A percentile compares a stretch with the other conserved stretches of the same genome.
phyloP scores from a whole-genome alignment of 768 basidiomycete species.

The Kockovaella imperatae region DNA sequence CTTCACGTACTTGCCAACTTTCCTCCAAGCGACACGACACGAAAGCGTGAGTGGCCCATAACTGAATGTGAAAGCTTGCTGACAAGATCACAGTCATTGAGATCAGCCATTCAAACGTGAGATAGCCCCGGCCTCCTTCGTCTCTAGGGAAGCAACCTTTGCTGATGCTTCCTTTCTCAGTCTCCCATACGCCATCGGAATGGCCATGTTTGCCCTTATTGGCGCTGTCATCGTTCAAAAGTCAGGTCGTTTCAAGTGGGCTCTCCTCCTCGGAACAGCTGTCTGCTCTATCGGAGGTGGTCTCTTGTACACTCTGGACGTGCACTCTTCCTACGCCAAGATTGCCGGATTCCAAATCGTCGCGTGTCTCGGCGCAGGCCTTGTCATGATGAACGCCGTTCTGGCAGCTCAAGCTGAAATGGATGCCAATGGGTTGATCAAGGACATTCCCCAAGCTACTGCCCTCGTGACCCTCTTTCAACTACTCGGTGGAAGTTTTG shows the following conservation, averaged over 20 bases:
- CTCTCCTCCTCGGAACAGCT: slow-evolving; percentile 38
- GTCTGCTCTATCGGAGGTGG: slow-evolving; percentile 45
- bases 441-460: slow-evolving; percentile 9
- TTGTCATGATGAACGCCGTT: slow-evolving; percentile 37
- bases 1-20: slow-evolving; percentile 8
- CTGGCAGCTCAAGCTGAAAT: slow-evolving; percentile 35
- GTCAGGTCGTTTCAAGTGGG: slow-evolving; percentile 9
- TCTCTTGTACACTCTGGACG: slow-evolving; percentile 45
- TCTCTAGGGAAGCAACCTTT: too few relatives aligned
- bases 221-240: slow-evolving; percentile 7
- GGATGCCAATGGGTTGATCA: neutral
- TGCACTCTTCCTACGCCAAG: slow-evolving; percentile 32
- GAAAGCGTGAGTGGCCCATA: slow-evolving; percentile 1
- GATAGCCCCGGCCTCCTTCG: neutral
- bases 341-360: slow-evolving; percentile 48
- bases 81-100: slow-evolving; percentile 1
- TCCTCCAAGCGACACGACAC: slow-evolving; percentile 8
- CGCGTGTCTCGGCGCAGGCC: slow-evolving; percentile 45
- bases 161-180: neutral
- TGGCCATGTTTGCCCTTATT: slow-evolving; percentile 4
- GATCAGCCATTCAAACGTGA: slow-evolving; percentile 6
- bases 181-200: slow-evolving; percentile 6
- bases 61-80: neutral
- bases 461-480: slow-evolving; percentile 6
- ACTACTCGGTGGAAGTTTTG: slow-evolving; percentile 6